Conservation (phyloP, 306 rosid species). For the Amphicarpaea edgeworthii region DNA sequence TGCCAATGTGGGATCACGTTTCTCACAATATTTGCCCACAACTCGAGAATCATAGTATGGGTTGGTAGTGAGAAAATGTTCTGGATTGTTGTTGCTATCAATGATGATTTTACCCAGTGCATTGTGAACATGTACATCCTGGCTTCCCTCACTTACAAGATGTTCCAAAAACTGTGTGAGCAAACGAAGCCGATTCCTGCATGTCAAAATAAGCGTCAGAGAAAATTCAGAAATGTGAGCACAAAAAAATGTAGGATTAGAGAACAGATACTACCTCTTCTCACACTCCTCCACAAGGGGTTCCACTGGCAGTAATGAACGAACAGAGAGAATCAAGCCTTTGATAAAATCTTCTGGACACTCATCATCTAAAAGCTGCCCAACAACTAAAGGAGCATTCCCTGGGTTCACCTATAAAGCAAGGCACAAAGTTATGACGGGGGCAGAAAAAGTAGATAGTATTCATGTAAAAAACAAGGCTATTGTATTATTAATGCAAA, state of each 20-base stretch:
- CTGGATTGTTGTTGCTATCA: conserved; percentile 98
- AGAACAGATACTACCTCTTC: conserved; percentile 74
- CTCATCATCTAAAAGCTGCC: conserved; percentile 98
- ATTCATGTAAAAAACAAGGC: conserved; percentile 9
- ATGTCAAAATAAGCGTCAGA: conserved; percentile 38
- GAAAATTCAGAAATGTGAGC: conserved; percentile 34
- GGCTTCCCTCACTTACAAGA: conserved; percentile 99
- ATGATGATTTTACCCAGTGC: conserved; percentile 98
- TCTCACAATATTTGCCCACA: conserved; percentile 99
- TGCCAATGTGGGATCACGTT: conserved; percentile 98
- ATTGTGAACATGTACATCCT: conserved; percentile 97
- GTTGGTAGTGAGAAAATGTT: conserved; percentile 98
- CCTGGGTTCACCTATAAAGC: conserved; percentile 90
- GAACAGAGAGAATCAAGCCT: conserved; percentile 97
- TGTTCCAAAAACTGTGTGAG: conserved; percentile 98
- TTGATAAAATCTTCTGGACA: conserved; percentile 99
- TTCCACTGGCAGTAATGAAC: conserved; percentile 99
- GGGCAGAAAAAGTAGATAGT: background rate
- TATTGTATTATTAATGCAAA: conserved; percentile 17
- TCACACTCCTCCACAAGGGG: conserved; percentile 98
- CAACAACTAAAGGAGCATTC: conserved; percentile 98
- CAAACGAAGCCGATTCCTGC: conserved; percentile 96
- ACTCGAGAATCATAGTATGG: conserved; percentile 99
- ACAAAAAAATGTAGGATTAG: conserved; percentile 14
- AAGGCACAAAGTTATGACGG: background rate